A percentile compares a stretch with the other conserved stretches of the same genome.
phyloP scores from a whole-genome alignment of 257 asterid species.

The Nicotiana sylvestris region DNA sequence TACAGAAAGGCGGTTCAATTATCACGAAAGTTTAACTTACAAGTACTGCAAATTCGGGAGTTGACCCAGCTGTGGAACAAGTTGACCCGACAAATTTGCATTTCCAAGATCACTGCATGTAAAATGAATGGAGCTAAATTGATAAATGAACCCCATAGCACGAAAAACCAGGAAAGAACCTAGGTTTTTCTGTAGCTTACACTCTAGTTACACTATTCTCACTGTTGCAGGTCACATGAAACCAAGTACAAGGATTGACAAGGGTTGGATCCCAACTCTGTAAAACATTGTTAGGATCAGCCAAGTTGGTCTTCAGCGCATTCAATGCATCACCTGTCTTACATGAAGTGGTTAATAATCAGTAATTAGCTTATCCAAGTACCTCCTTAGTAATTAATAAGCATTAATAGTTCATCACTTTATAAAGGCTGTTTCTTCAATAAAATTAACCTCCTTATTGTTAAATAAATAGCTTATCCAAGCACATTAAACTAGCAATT shows the following conservation, averaged over 20 bases:
- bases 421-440: background rate
- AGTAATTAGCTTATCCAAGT: background rate
- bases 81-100: conserved; percentile 85
- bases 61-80: conserved; percentile 88
- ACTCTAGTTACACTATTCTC: conserved; percentile 86
- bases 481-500: background rate
- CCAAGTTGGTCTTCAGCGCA: conserved; percentile 65
- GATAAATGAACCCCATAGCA: background rate
- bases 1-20: background rate
- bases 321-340: conserved; percentile 91
- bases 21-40: conserved; percentile 45
- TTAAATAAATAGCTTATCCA: background rate
- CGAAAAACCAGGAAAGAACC: background rate
- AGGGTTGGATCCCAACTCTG: conserved; percentile 98
- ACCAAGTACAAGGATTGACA: conserved; percentile 98
- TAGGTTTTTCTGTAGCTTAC: conserved; percentile 40
- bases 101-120: conserved; percentile 88
- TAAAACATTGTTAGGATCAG: conserved; percentile 84
- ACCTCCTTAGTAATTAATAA: background rate
- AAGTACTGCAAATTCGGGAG: conserved; percentile 73
- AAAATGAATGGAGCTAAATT: conserved; percentile 11
- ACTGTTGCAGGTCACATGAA: conserved; percentile 83
- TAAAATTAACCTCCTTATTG: background rate
- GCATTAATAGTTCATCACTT: background rate
- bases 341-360: conserved; percentile 8